Base-by-base conservation (phyloP, 2,329 filamentous ascomycete genomes). In the Sporothrix phasma region DNA sequence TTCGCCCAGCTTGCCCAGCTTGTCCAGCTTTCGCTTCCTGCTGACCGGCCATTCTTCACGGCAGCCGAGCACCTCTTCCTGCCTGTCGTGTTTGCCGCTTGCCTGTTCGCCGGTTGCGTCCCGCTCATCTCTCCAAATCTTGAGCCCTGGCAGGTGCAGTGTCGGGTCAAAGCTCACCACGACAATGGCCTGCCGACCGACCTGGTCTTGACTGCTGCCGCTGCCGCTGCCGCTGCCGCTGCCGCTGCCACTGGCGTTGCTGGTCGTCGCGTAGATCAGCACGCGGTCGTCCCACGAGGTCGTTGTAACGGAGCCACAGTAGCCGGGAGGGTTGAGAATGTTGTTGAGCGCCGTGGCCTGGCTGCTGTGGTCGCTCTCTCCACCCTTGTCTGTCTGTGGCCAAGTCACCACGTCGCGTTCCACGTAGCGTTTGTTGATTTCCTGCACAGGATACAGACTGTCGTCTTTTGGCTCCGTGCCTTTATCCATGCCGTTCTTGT, bases 271-370 rank as follows among this genome's bases (percentile, higher is more conserved):
- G 68, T 81, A 83, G 3, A 82, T 70, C n/a, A 82, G 66, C 4
- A 75, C 76, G 13, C 77, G 71, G n/a, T 81, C 78, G 66, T 83
- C 79, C 69, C 77, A 77, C 17, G 69, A 71, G 19, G 37, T 59
- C 5, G 78, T 79, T 1, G 75, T 71, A 1, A 81, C 71, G 7
- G 72, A 69, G 0, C 77, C 75, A 3, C 67, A 49, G 60, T 74
- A 70, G 0, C 63, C 69, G 0, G 74, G 73, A 0, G 79, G 76
- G 63, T 77, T 79, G n/a, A 80, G 68, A 1, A 79, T 60, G 0
- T 59, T 64, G 51, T 77, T 70, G 4, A 82, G 69, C 6, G 72
- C 5, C 67, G 29, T 11, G 34, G 15, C 34, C 19, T 51, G 45
- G 22, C 22, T 53, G 22, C 7, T 15, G 24, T 8, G 26, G 6